Conservation (phyloP, 2,329 filamentous ascomycete genomes). For the Talaromyces funiculosus region DNA sequence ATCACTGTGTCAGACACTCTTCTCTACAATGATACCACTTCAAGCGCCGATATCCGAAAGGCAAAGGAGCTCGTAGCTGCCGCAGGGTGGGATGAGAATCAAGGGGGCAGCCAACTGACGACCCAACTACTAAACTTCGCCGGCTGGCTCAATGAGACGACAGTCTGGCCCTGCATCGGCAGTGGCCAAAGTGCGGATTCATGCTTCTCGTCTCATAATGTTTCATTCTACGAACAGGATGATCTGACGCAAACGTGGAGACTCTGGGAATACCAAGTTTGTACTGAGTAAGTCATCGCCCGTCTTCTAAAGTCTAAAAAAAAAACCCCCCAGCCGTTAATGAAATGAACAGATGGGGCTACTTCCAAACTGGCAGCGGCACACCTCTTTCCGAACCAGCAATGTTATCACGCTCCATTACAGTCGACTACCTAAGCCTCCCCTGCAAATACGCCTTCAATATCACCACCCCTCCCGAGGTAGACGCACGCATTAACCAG, state of each 20-base stretch:
- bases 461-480: constrained; percentile 58
- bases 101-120: constrained; percentile 33
- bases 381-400: constrained; percentile 60
- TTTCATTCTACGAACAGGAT: constrained; percentile 42
- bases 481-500: constrained; percentile 58
- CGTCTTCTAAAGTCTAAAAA: not conserved
- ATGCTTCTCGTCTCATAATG: constrained; percentile 49
- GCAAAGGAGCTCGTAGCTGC: constrained; percentile 43
- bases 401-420: constrained; percentile 64
- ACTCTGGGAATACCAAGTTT: constrained; percentile 56
- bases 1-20: constrained; percentile 46
- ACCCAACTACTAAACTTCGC: constrained; percentile 54
- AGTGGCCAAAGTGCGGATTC: constrained; percentile 41
- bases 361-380: constrained; percentile 66
- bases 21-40: constrained; percentile 37
- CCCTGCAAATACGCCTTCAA: constrained; percentile 66
- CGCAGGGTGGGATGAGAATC: constrained; percentile 43
- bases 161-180: constrained; percentile 34
- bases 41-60: constrained; percentile 30
- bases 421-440: constrained; percentile 56
- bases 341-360: constrained; percentile 60
- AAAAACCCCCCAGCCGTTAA: not conserved
- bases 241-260: constrained; percentile 42
- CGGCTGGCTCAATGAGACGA: constrained; percentile 47
- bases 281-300: constrained; percentile 34